Evolutionary conservation across 1,139 yeast species (phyloP).

Genomic region (Taphrina betulina): DNA sequence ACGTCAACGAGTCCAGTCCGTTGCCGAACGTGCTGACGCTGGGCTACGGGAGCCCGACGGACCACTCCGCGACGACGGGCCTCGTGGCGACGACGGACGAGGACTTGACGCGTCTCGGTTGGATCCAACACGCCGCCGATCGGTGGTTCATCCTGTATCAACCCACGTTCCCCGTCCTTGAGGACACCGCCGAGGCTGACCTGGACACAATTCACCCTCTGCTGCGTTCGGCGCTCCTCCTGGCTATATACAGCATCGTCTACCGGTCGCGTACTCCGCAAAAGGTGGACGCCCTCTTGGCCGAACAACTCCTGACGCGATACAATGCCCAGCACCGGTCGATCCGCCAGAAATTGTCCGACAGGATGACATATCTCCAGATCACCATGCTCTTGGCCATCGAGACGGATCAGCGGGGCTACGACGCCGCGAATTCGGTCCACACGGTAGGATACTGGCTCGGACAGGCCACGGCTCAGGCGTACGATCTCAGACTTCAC

Average conservation of each 20-base stretch:
- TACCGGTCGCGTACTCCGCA: conserved; percentile 12
- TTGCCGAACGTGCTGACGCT: neutral
- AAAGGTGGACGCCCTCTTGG: conserved; percentile 21
- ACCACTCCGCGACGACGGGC: neutral
- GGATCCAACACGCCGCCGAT: conserved; percentile 24
- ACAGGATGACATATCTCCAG: conserved; percentile 20
- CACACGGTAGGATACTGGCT: conserved; percentile 42
- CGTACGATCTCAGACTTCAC: conserved; percentile 37
- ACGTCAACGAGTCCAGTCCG: neutral
- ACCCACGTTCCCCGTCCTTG: conserved; percentile 26
- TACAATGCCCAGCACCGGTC: conserved; percentile 12
- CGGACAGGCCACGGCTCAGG: conserved; percentile 46
- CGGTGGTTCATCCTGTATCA: conserved; percentile 29
- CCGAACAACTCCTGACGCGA: conserved; percentile 18
- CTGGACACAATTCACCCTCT: conserved; percentile 4
- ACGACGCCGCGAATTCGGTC: conserved; percentile 11
- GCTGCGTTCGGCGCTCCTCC: conserved; percentile 23
- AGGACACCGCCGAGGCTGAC: conserved; percentile 1
- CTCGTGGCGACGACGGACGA: neutral
- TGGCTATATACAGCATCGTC: conserved; percentile 24
- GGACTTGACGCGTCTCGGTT: neutral
- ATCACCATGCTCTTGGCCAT: conserved; percentile 42
- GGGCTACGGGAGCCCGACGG: neutral
- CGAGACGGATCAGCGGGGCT: conserved; percentile 43
- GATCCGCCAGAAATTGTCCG: neutral